A percentile compares a stretch with the other conserved stretches of the same genome.
Evolutionary conservation across 495 filamentous ascomycete genomes (phyloP).

Genomic region (Letharia lupina): DNA sequence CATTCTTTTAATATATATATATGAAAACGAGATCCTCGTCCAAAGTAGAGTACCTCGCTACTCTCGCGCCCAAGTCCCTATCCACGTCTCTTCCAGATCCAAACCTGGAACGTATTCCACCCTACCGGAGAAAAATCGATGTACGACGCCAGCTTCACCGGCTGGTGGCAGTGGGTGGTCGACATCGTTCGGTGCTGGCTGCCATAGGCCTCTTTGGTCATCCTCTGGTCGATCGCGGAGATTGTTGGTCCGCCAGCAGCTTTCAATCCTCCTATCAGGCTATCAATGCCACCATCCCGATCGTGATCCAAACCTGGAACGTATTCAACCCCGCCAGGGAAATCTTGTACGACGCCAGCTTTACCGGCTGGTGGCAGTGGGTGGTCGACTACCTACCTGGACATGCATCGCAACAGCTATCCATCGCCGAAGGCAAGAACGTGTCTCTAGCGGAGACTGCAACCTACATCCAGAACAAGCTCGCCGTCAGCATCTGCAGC

Average conservation of each 20-base stretch:
- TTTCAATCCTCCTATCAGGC: slow-evolving; percentile 39
- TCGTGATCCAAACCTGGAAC: slow-evolving; percentile 41
- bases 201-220: too few species aligned
- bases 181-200: too few species aligned
- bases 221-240: too few species aligned
- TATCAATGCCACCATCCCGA: slow-evolving; percentile 31
- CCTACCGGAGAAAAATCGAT: slow-evolving; percentile 28
- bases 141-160: slow-evolving; percentile 30
- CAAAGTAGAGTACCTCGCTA: too few species aligned
- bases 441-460: slow-evolving; percentile 26
- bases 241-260: slow-evolving; percentile 14
- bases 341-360: slow-evolving; percentile 30
- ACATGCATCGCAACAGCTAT: background rate
- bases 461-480: slow-evolving; percentile 19
- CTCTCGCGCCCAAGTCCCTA: background rate
- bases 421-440: slow-evolving; percentile 24
- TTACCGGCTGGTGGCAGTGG: slow-evolving; percentile 35
- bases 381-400: slow-evolving; percentile 31
- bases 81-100: slow-evolving; percentile 27
- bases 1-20: too few species aligned
- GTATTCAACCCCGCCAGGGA: slow-evolving; percentile 32
- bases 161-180: slow-evolving; percentile 29
- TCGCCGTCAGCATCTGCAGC: slow-evolving; percentile 36
- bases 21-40: too few species aligned
- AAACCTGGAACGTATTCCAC: slow-evolving; percentile 39